These are phyloP conservation scores for Quercus tomentella DNA, from an alignment of 331 rosid genomes.

Conservation along the genomic window DNA sequence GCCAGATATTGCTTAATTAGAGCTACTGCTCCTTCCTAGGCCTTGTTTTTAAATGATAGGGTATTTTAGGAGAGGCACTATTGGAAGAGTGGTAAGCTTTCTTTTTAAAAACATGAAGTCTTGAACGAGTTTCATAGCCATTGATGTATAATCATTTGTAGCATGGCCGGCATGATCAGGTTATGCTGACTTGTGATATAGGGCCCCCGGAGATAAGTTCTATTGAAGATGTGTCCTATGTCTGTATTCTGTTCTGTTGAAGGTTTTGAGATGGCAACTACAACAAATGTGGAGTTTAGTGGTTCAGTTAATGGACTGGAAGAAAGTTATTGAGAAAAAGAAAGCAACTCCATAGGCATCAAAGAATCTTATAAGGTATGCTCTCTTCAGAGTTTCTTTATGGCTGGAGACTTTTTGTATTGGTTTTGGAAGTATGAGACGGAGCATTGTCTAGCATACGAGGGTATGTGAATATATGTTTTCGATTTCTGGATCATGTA, in stretches of 20 bases:
- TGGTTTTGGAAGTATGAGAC: neutral
- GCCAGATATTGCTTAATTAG: neutral
- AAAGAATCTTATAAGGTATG: neutral
- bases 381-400: neutral
- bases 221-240: neutral
- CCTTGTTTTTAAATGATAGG: neutral
- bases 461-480: no score
- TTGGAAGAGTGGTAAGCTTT: conserved; percentile 2
- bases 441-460: neutral
- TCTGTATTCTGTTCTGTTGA: neutral
- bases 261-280: neutral
- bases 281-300: neutral
- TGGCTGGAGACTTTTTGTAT: neutral
- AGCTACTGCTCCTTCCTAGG: neutral
- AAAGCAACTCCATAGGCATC: neutral
- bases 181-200: neutral
- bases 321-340: neutral
- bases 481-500: neutral
- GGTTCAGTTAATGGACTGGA: neutral
- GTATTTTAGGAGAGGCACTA: neutral
- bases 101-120: conserved; percentile 3
- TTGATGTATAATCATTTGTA: neutral
- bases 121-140: neutral
- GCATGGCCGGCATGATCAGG: conserved; percentile 1
- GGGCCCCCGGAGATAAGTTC: neutral